Percentiles rank a stretch among this genome's conserved stretches.
These are phyloP conservation scores for Suhomyces bribrorum DNA, from an alignment of 1,139 yeast genomes.

Conservation along the genomic window DNA sequence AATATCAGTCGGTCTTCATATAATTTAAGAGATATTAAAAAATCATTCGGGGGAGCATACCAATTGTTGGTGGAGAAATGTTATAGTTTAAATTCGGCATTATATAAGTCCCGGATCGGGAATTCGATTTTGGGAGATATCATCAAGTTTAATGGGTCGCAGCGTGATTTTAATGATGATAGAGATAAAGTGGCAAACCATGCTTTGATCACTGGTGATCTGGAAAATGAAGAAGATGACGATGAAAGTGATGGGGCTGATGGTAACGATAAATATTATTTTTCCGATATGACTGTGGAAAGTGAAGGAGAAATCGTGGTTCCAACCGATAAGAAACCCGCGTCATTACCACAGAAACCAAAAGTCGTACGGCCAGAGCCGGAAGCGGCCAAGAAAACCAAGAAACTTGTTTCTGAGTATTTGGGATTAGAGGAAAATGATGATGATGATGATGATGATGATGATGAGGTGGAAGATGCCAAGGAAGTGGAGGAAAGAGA, in stretches of 20 bases:
- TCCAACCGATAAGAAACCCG: conserved; percentile 5
- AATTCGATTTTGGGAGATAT: conserved; percentile 80
- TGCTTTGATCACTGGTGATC: conserved; percentile 45
- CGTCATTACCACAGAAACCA: conserved; percentile 10
- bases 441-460: conserved; percentile 18
- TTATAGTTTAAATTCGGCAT: conserved; percentile 55
- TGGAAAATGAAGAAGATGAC: conserved; percentile 17
- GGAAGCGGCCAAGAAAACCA: conserved; percentile 15
- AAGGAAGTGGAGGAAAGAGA: conserved; percentile 17
- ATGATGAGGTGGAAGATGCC: conserved; percentile 16
- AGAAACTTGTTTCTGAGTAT: conserved; percentile 28
- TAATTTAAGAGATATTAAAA: conserved; percentile 76
- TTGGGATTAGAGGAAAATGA: conserved; percentile 26
- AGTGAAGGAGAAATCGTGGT: conserved; percentile 31
- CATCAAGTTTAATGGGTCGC: conserved; percentile 72
- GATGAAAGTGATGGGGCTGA: conserved; percentile 35
- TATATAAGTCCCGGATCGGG: conserved; percentile 69
- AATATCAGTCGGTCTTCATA: conserved; percentile 87
- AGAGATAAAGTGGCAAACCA: conserved; percentile 62
- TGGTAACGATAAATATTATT: conserved; percentile 42
- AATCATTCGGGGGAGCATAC: conserved; percentile 90
- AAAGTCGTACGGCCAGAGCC: conserved; percentile 3
- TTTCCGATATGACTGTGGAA: conserved; percentile 46
- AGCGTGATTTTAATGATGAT: conserved; percentile 79
- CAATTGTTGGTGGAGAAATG: conserved; percentile 76